phyloP scores from a whole-genome alignment of 306 rosid species.

The Dalbergia cultrata region DNA sequence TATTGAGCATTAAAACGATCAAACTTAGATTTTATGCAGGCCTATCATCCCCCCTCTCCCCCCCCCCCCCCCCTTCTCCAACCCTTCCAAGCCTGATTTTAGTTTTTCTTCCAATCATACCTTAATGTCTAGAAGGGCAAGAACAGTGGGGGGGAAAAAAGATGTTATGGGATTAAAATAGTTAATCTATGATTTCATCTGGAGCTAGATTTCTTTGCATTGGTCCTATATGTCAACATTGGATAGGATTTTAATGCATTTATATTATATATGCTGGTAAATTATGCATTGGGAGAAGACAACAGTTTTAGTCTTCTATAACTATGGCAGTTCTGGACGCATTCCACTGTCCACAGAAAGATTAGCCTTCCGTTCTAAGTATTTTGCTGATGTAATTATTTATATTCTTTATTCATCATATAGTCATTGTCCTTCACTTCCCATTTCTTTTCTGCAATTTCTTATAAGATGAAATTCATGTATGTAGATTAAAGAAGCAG shows the following conservation, averaged over 20 bases:
- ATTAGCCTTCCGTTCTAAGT: slow-evolving; percentile 10
- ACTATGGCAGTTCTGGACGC: slow-evolving; percentile 2
- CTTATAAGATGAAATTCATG: slow-evolving; percentile 31
- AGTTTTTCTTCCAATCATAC: neutral
- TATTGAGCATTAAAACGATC: neutral
- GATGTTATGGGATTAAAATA: neutral
- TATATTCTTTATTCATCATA: slow-evolving; percentile 14
- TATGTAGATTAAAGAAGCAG: slow-evolving; percentile 71
- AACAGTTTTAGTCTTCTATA: neutral
- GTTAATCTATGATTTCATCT: slow-evolving; percentile 10
- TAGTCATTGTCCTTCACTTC: neutral
- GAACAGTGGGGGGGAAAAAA: neutral
- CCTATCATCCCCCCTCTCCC: neutral
- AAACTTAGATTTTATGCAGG: neutral
- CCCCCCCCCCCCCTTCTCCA: too few species aligned
- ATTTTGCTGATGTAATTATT: slow-evolving; percentile 11
- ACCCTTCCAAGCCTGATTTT: neutral
- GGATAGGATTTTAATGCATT: neutral
- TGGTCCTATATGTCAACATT: slow-evolving; percentile 5
- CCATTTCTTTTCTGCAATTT: neutral
- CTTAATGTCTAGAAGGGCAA: neutral
- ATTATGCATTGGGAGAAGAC: slow-evolving; percentile 20
- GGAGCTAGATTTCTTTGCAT: slow-evolving; percentile 1
- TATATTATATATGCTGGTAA: neutral
- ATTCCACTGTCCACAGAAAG: neutral